Evolutionary conservation across 1,284 basidiomycete species (phyloP).

Genomic region (Fistulinella staudtii): DNA sequence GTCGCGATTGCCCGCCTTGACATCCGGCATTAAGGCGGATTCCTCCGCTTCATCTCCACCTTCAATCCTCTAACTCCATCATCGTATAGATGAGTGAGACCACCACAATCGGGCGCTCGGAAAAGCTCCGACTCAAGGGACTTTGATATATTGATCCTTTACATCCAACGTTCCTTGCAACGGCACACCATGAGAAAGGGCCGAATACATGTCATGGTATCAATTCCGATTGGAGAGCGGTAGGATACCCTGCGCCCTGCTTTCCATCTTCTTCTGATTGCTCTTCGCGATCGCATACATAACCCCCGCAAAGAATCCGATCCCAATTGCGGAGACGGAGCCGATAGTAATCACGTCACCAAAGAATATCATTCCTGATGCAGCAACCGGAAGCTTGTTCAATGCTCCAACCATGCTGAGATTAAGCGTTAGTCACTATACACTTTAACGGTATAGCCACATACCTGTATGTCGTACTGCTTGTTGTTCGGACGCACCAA

Average conservation of each 20-base stretch:
- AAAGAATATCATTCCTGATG: slow-evolving; percentile 94
- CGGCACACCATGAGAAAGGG: neutral
- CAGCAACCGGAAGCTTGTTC: slow-evolving; percentile 98
- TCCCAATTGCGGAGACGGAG: slow-evolving; percentile 81
- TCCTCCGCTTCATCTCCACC: slow-evolving; percentile 26
- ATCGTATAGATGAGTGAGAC: neutral
- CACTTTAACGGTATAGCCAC: slow-evolving; percentile 13
- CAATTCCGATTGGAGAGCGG: slow-evolving; percentile 54
- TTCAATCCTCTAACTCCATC: slow-evolving; percentile 14
- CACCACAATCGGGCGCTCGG: neutral
- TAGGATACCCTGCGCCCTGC: slow-evolving; percentile 47
- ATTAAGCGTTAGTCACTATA: slow-evolving; percentile 8
- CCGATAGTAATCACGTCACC: slow-evolving; percentile 86
- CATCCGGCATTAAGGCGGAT: slow-evolving; percentile 24
- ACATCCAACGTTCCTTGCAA: no score
- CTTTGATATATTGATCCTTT: neutral
- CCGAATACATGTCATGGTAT: slow-evolving; percentile 23
- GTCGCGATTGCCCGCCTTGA: neutral
- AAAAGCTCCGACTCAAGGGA: neutral
- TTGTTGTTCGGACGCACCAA: slow-evolving; percentile 96
- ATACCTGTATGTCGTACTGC: slow-evolving; percentile 94
- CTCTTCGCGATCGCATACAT: slow-evolving; percentile 89
- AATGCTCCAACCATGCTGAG: slow-evolving; percentile 97
- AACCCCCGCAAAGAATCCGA: slow-evolving; percentile 91
- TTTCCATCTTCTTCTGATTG: slow-evolving; percentile 74